Base-by-base conservation (phyloP, 2,329 filamentous ascomycete species). In the Fusarium chuoi region DNA sequence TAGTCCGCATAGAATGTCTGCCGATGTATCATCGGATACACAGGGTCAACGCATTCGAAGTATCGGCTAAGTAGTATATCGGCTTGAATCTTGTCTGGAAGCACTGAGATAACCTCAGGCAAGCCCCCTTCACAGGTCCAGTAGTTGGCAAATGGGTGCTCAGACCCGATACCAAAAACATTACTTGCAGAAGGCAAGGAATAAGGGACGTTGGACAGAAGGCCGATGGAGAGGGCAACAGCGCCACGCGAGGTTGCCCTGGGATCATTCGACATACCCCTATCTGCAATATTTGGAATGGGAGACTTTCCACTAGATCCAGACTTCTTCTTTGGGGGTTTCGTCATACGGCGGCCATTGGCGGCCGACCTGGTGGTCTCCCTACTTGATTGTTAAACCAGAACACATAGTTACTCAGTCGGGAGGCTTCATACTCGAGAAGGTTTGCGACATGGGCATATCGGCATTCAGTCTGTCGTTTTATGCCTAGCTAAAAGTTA, bases 101-200 rank as follows among this genome's bases (percentile, higher is more conserved):
- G 84, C 7, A 95, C 92, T 3, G 89, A 90, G 48, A 95, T 90
- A 12, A 95, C 92, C 81, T 96, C 93, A 14, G 89, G 86, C 24
- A 96, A 83, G 1, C 93, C 93, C 54, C 93, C 93, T 69, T 91
- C 89, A 77, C 91, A 94, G 6, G 93, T 95, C 93, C 93, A 96
- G 81, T 95, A 95, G 79, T 95, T 95, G 77, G 92, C 91, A 79
- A 95, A 95, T 0, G 92, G 93, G 78, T 94, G 92, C 78, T 94
- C 92, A 2, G 91, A 91, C 20, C 92, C 93, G 71, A 94, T 90
- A n/a, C 93, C 93, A 79, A 95, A 95, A 62, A 95, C 92, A 73
- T 94, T 94, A 62, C 91, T 93, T 4, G 91, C 91, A 12, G 90
- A 90, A 15, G 91, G 89, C 46, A 89, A 86, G 1, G 92, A 92